A percentile compares a stretch with the other conserved stretches of the same genome.
Evolutionary conservation across 768 basidiomycete species (phyloP).

Genomic region (Pleurotus eryngii): DNA sequence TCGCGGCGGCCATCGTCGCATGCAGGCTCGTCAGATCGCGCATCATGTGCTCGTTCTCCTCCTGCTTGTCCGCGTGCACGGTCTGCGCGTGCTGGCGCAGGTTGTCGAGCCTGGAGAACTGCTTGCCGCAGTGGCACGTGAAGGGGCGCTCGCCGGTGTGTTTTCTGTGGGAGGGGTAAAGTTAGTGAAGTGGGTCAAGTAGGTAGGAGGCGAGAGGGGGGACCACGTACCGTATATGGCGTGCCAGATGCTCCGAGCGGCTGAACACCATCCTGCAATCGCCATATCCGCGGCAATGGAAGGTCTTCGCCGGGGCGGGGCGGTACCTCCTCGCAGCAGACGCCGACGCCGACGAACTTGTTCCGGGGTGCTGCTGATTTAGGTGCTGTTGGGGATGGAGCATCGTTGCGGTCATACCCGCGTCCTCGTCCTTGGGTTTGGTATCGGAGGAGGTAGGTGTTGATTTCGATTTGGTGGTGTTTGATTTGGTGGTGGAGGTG

Average conservation of each 20-base stretch:
- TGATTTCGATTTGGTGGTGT: too few species aligned
- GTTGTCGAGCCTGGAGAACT: slow-evolving; percentile 95
- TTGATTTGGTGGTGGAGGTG: too few species aligned
- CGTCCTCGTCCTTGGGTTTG: too few species aligned
- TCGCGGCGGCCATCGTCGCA: slow-evolving; percentile 69
- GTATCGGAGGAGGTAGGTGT: too few species aligned
- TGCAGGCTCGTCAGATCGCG: slow-evolving; percentile 82
- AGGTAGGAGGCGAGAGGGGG: neutral
- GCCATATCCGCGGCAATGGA: slow-evolving; percentile 92
- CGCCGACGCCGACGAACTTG: too few species aligned
- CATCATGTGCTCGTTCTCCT: slow-evolving; percentile 90
- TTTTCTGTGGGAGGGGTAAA: slow-evolving; percentile 83
- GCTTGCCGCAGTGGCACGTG: slow-evolving; percentile 91
- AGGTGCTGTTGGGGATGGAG: too few species aligned
- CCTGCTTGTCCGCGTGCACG: slow-evolving; percentile 92
- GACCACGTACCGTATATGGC: slow-evolving; percentile 81
- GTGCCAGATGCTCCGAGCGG: slow-evolving; percentile 90
- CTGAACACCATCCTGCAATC: slow-evolving; percentile 97
- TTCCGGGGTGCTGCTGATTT: too few species aligned
- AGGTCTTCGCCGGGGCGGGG: slow-evolving; percentile 87
- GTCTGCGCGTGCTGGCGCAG: slow-evolving; percentile 96
- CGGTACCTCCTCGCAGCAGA: slow-evolving; percentile 58
- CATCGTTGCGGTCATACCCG: too few species aligned
- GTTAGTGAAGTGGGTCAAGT: slow-evolving; percentile 2
- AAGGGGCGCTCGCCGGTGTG: slow-evolving; percentile 98